Conservation (phyloP, 148 eudicot genomes). For the Rhododendron williamsianum region DNA sequence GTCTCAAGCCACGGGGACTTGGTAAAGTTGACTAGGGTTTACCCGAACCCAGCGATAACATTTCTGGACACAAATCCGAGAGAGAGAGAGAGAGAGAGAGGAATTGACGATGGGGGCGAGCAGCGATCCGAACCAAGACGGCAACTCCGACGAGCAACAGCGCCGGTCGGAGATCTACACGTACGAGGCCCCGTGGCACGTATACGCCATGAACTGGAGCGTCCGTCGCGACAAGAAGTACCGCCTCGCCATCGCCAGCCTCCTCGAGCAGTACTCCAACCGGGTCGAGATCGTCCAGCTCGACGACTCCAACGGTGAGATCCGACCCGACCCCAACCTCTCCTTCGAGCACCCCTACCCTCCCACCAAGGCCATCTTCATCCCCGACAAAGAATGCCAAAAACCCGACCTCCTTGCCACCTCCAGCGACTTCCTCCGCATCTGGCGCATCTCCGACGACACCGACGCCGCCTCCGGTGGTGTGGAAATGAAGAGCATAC, state of each 20-base stretch:
- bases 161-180: slow-evolving; percentile 88
- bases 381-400: slow-evolving; percentile 60
- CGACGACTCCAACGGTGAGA: slow-evolving; percentile 53
- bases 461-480: slow-evolving; percentile 12
- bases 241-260: slow-evolving; percentile 77
- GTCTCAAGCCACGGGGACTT: neutral
- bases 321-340: slow-evolving; percentile 37
- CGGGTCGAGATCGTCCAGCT: slow-evolving; percentile 75
- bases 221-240: slow-evolving; percentile 81
- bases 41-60: neutral
- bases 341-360: slow-evolving; percentile 55
- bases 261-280: slow-evolving; percentile 64
- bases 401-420: slow-evolving; percentile 51
- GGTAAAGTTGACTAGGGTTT: neutral
- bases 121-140: slow-evolving; percentile 43
- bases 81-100: neutral
- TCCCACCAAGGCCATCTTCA: slow-evolving; percentile 49
- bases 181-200: slow-evolving; percentile 92
- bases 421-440: slow-evolving; percentile 47
- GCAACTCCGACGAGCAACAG: slow-evolving; percentile 47
- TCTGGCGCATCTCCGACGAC: slow-evolving; percentile 45
- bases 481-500: slow-evolving; percentile 37
- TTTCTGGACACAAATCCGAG: neutral
- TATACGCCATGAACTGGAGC: slow-evolving; percentile 93
- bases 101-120: slow-evolving; percentile 36